Evolutionary conservation across 768 basidiomycete species (phyloP), one percentile per base, ranked within the genome.

Genomic region (Mycena venus): DNA sequence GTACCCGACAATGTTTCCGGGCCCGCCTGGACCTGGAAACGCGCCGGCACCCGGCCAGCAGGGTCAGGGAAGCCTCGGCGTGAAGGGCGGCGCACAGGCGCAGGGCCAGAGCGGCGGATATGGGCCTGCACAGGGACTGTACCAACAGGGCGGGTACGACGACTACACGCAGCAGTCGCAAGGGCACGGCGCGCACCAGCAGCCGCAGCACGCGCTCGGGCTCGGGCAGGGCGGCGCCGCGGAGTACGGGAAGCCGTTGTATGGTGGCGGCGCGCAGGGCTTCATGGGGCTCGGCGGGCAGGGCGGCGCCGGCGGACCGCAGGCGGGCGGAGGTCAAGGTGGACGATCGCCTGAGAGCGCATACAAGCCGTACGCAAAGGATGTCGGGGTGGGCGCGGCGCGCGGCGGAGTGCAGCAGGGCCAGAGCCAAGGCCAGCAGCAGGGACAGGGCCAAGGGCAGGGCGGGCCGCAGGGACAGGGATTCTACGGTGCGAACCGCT

Each of bases 311-410:
- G 82, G 83, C 0, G 83, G 86, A 56, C 80, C 85, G 68, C 76
- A 75, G 71, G 62, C 70, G 51, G 80, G 82, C 25, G 81, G 81
- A 7, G 84, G 88, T 17, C 86, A 63, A 31, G 29, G 87, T 23
- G 90, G 88, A 38, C 85, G 87, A 17, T 94, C 93, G 8, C 94
- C 94, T 1, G 94, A 95, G 82, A 84, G 90, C 10, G 84, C 92
- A 19, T 95, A 94, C 84, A 95, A 95, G 80, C 91, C 93, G 14
- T 95, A 95, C 79, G 90, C 88, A 5, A 94, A 94, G 85, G 94
- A 93, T 69, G 90, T 90, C 44, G 86, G 88, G 2, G 83, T 86
- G 23, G 86, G 87, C 42, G 87, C 86, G 42, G 85, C 88, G 67
- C 87, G 87, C 53, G 86, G 86, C 36, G 82, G 83, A 66, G 84